Conservation (phyloP, 495 filamentous ascomycete genomes). For the Penicillium arizonense region DNA sequence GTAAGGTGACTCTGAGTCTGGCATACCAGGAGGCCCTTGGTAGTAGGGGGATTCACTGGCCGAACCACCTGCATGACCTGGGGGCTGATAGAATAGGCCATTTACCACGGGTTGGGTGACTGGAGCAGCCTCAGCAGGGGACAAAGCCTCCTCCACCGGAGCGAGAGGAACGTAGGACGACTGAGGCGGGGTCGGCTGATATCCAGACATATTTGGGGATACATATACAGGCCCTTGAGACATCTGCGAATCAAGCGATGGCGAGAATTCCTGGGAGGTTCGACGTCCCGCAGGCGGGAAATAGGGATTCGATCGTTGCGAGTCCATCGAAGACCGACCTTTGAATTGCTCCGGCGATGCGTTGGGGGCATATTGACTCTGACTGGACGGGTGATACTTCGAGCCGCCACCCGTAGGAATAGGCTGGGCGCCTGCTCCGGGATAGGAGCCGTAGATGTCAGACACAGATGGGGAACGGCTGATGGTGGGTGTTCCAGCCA, state of each 20-base stretch:
- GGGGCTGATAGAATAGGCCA: conserved; percentile 27
- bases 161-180: conserved; percentile 48
- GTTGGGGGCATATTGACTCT: conserved; percentile 45
- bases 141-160: conserved; percentile 42
- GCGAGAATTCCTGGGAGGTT: conserved; percentile 39
- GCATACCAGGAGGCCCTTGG: conserved; percentile 26
- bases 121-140: conserved; percentile 19
- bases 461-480: conserved; percentile 75
- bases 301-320: conserved; percentile 39
- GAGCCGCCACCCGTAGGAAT: conserved; percentile 49
- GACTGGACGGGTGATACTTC: conserved; percentile 60
- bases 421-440: conserved; percentile 32
- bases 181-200: conserved; percentile 50
- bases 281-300: conserved; percentile 31
- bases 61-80: conserved; percentile 10
- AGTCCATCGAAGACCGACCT: conserved; percentile 45
- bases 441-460: conserved; percentile 70
- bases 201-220: conserved; percentile 36
- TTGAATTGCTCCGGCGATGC: conserved; percentile 49
- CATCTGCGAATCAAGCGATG: conserved; percentile 32
- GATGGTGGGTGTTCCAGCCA: conserved; percentile 77
- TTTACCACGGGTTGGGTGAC: conserved; percentile 23
- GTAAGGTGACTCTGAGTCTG: conserved; percentile 10
- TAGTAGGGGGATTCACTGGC: conserved; percentile 19
- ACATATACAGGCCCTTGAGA: conserved; percentile 33